A percentile compares a stretch with the other conserved stretches of the same genome.
phyloP scores from a whole-genome alignment of 2,329 filamentous ascomycete species.

The Rugonectria rugulosa region DNA sequence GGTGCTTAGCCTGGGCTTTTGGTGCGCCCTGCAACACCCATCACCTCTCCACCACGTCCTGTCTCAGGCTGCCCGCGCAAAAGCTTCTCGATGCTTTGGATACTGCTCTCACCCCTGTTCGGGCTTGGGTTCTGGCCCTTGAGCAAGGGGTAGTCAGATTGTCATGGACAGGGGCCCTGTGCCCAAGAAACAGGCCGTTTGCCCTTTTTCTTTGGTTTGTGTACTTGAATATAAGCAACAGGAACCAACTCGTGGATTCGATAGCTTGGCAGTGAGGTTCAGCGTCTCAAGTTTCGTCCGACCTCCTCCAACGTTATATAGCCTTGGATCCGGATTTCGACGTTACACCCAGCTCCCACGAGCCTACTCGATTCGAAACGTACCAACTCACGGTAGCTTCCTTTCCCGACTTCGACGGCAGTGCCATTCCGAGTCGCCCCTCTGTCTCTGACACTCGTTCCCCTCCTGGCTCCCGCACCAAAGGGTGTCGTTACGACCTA shows the following conservation, averaged over 20 bases:
- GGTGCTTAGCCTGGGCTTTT: conserved; percentile 21
- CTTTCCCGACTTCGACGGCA: conserved; percentile 31
- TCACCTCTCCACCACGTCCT: conserved; percentile 27
- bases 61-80: conserved; percentile 31
- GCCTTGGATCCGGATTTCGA: conserved; percentile 33
- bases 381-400: conserved; percentile 31
- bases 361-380: conserved; percentile 38
- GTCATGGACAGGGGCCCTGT: conserved; percentile 30
- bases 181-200: conserved; percentile 26
- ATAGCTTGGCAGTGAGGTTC: conserved; percentile 32
- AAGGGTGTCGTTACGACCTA: conserved; percentile 38
- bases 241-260: conserved; percentile 28
- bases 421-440: conserved; percentile 31
- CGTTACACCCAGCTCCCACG: conserved; percentile 27
- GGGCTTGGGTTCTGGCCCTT: conserved; percentile 21
- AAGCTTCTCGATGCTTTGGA: conserved; percentile 36
- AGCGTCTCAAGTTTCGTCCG: conserved; percentile 36
- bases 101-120: conserved; percentile 8
- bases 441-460: conserved; percentile 38
- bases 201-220: conserved; percentile 23
- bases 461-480: conserved; percentile 29
- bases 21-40: conserved; percentile 26
- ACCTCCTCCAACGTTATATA: conserved; percentile 37
- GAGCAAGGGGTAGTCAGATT: conserved; percentile 25
- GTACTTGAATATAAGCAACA: conserved; percentile 32